These are phyloP conservation scores for Colletotrichum karsti DNA, from an alignment of 2,329 filamentous ascomycete genomes.

Conservation along the genomic window DNA sequence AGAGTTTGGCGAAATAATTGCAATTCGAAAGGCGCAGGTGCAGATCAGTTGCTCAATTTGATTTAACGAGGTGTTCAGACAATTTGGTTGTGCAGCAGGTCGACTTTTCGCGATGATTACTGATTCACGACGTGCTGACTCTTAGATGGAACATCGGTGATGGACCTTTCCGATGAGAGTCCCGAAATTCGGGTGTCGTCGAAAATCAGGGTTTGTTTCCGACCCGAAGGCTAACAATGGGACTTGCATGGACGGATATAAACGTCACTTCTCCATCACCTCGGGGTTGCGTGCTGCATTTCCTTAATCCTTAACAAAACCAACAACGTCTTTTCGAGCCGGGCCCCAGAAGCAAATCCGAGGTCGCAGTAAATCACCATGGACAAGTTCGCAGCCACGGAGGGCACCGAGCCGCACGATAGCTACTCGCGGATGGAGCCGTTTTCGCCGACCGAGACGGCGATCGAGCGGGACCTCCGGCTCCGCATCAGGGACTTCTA, in stretches of 20 bases:
- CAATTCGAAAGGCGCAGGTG: no score
- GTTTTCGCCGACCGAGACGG: constrained; percentile 21
- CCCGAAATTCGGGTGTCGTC: constrained; percentile 10
- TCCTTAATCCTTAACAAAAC: neutral
- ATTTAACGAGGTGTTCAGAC: no score
- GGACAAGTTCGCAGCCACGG: constrained; percentile 9
- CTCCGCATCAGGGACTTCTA: constrained; percentile 29
- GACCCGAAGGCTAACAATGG: constrained; percentile 11
- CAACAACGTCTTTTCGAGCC: neutral
- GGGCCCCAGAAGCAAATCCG: neutral
- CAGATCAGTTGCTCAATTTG: no score
- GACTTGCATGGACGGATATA: neutral
- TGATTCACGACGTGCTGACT: neutral
- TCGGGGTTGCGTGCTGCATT: neutral
- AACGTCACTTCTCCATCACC: constrained; percentile 9
- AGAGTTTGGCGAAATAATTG: neutral
- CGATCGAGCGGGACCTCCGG: constrained; percentile 27
- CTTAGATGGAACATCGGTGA: no score
- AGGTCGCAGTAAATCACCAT: neutral
- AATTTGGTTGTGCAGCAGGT: no score
- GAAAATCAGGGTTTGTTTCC: constrained; percentile 1
- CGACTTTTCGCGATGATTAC: neutral
- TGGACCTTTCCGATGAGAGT: neutral
- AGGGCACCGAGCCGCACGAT: constrained; percentile 22
- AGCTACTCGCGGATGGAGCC: constrained; percentile 26